Evolutionary conservation across 2,329 filamentous ascomycete genomes (phyloP).

Genomic region (Aspergillus hortae): DNA sequence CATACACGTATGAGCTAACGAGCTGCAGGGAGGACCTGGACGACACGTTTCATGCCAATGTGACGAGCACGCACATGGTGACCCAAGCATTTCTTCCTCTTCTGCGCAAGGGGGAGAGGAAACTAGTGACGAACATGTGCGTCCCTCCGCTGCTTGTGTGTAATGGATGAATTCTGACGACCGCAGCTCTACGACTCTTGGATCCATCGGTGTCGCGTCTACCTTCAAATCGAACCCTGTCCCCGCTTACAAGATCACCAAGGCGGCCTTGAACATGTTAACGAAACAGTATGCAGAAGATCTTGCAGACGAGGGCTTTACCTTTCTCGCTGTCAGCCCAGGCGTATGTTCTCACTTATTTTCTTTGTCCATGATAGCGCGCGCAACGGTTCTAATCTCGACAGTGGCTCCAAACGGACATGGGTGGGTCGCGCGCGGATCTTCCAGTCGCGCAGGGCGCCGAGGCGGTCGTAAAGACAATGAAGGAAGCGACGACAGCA

Average conservation of each 20-base stretch:
- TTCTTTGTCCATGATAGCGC: neutral
- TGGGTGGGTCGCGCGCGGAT: slow-evolving; percentile 41
- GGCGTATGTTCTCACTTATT: slow-evolving; percentile 35
- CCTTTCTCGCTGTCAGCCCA: slow-evolving; percentile 40
- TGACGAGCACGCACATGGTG: slow-evolving; percentile 38
- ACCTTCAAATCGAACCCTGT: slow-evolving; percentile 18
- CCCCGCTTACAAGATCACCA: slow-evolving; percentile 45
- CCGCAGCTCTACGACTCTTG: slow-evolving; percentile 40
- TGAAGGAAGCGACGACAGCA: slow-evolving; percentile 38
- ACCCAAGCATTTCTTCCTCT: slow-evolving; percentile 40
- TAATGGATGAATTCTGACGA: neutral
- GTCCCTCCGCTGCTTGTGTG: slow-evolving; percentile 3
- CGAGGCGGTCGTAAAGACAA: slow-evolving; percentile 40
- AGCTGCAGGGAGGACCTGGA: slow-evolving; percentile 33
- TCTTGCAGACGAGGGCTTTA: slow-evolving; percentile 40
- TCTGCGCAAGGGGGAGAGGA: slow-evolving; percentile 36
- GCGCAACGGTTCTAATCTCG: neutral
- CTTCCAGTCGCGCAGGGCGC: slow-evolving; percentile 40
- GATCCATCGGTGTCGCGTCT: slow-evolving; percentile 35
- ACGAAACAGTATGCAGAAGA: slow-evolving; percentile 31
- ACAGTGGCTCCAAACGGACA: slow-evolving; percentile 47
- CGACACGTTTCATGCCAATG: slow-evolving; percentile 41
- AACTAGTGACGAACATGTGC: slow-evolving; percentile 46
- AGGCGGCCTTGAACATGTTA: slow-evolving; percentile 48
- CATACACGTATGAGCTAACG: no score